These are phyloP conservation scores for Scorias spongiosa DNA, from an alignment of 2,329 filamentous ascomycete genomes.

Conservation along the genomic window DNA sequence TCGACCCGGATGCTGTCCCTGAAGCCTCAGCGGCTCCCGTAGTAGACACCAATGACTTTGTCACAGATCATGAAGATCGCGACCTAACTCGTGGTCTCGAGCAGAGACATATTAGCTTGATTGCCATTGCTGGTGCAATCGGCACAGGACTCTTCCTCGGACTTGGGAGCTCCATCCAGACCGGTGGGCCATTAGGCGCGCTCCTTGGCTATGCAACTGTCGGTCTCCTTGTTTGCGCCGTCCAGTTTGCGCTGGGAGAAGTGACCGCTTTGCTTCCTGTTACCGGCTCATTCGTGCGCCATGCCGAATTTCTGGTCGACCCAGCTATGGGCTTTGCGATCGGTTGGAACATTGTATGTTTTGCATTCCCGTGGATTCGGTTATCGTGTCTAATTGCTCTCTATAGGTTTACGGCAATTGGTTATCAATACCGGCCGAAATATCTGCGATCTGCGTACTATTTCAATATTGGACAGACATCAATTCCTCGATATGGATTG, in stretches of 20 bases:
- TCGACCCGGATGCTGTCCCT: background rate
- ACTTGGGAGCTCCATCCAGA: conserved; percentile 36
- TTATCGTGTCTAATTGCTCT: conserved; percentile 23
- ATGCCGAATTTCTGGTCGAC: conserved; percentile 61
- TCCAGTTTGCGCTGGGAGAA: conserved; percentile 37
- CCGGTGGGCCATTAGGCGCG: conserved; percentile 36
- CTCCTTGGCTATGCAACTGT: conserved; percentile 38
- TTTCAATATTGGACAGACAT: conserved; percentile 64
- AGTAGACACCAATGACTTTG: conserved; percentile 8
- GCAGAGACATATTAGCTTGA: conserved; percentile 42
- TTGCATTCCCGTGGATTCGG: conserved; percentile 67
- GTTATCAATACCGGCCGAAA: conserved; percentile 19
- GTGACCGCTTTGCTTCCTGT: conserved; percentile 36
- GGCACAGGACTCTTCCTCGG: conserved; percentile 51
- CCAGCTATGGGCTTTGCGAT: conserved; percentile 67
- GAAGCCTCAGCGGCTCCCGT: background rate
- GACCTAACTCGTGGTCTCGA: conserved; percentile 35
- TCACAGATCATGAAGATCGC: conserved; percentile 14
- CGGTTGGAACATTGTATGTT: conserved; percentile 61
- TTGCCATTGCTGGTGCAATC: conserved; percentile 58
- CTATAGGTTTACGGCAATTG: conserved; percentile 13
- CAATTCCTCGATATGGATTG: conserved; percentile 68
- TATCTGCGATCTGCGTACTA: conserved; percentile 16
- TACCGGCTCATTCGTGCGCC: conserved; percentile 34
- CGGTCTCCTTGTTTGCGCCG: conserved; percentile 34